Evolutionary conservation across 208 protist genomes (phyloP), one percentile per base, ranked within the genome.

Genomic region (Leishmania guyanensis): DNA sequence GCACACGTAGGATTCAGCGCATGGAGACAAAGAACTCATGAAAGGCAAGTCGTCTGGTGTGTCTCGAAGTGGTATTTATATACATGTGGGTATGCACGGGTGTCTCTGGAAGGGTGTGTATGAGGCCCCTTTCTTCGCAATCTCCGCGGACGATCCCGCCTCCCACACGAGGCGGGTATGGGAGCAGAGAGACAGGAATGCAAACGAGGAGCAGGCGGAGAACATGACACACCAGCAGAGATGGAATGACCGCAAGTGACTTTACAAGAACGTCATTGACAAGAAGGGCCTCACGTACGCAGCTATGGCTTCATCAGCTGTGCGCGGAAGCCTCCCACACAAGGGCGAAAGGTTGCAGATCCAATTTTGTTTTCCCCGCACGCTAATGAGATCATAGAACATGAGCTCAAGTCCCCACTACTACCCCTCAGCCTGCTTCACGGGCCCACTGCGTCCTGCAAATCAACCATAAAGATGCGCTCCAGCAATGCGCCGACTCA

Each of bases 1-100:
- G 78, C 75, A 82, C 20, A 78, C 36, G 62, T 84, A 56, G 64
- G 77, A 75, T 8, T 86, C 83, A 10, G 71, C 48, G 14, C 5
- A 48, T 48, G 36, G 10, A 20, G 43, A 51, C 43, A 48, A 70
- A 36, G 26, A 66, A 70, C 26, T 8, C 70, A 75, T 75, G n/a
- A 3, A 10, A 8, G 48, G 14, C 43, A 56, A 53, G 17, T 71
- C 10, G 20, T 14, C 10, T 75, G 48, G 17, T 48, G 22, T 39
- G 22, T 29, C 8, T 51, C 5, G 9, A 33, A 39, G 14, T n/a
- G 17, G 68, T 29, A 56, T 58, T 10, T 46, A 39, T 43, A 46
- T 14, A 46, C n/a, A 51, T 75, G 20, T 54, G 4, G 29, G 16
- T 62, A 29, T 12, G 36, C 12, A 29, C 12, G 17, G 10, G n/a